These are phyloP conservation scores for Colletotrichum sp. DNA, from an alignment of 2,329 filamentous ascomycete species.

Conservation along the genomic window DNA sequence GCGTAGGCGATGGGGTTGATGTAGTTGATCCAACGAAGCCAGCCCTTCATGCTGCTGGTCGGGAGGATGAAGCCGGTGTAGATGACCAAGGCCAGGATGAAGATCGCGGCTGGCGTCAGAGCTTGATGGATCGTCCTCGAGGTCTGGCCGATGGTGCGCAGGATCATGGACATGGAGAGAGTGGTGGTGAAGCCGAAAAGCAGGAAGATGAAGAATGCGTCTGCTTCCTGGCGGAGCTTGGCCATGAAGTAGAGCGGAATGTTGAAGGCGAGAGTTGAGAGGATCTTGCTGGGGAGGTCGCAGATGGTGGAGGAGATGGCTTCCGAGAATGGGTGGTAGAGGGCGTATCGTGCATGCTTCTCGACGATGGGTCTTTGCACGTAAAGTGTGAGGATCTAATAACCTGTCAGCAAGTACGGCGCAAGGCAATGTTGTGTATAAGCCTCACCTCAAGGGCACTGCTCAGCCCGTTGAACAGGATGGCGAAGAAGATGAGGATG, in stretches of 20 bases:
- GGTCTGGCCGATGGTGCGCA: constrained; percentile 53
- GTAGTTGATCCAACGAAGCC: constrained; percentile 61
- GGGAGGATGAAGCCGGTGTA: constrained; percentile 61
- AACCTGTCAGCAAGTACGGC: not conserved
- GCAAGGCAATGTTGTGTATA: accelerated
- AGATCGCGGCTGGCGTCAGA: constrained; percentile 55
- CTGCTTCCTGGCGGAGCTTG: constrained; percentile 59
- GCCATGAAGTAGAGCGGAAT: constrained; percentile 70
- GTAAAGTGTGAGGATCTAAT: constrained; percentile 25
- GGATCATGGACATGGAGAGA: constrained; percentile 55
- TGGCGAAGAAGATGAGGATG: constrained; percentile 31
- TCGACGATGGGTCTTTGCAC: constrained; percentile 28
- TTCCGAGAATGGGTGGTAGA: constrained; percentile 34
- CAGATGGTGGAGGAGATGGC: constrained; percentile 10
- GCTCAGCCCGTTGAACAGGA: constrained; percentile 36
- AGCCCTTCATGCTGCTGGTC: constrained; percentile 39
- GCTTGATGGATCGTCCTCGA: constrained; percentile 58
- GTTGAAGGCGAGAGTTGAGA: constrained; percentile 64
- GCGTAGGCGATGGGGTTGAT: constrained; percentile 60
- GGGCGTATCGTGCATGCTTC: constrained; percentile 31
- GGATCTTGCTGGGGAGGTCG: constrained; percentile 33
- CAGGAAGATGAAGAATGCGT: constrained; percentile 59
- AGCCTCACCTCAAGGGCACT: constrained; percentile 23
- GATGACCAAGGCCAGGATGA: constrained; percentile 57
- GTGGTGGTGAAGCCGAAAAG: constrained; percentile 54